Percentiles rank a stretch among this genome's conserved stretches.
phyloP scores from a whole-genome alignment of 2,329 filamentous ascomycete genomes.

The Macroventuria anomochaeta region DNA sequence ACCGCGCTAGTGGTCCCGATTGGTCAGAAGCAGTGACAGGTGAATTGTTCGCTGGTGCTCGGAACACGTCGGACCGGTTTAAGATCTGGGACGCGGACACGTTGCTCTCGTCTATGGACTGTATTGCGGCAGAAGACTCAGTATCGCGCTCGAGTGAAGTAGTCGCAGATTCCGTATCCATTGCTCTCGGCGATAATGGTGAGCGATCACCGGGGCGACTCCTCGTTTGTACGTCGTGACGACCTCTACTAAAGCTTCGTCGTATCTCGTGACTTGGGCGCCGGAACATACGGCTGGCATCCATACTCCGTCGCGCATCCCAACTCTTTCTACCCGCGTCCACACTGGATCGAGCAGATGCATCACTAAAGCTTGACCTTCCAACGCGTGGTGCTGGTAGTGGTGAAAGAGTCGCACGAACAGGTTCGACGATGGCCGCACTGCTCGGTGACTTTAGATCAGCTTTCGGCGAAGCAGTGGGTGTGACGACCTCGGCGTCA shows the following conservation, averaged over 20 bases:
- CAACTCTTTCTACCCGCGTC: constrained; percentile 50
- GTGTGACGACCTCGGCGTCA: constrained; percentile 22
- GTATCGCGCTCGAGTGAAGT: constrained; percentile 77
- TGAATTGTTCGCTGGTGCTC: constrained; percentile 70
- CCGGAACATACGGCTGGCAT: constrained; percentile 61
- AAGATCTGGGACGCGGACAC: constrained; percentile 92
- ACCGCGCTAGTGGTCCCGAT: constrained; percentile 30
- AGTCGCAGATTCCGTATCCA: constrained; percentile 75
- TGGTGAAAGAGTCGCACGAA: constrained; percentile 55
- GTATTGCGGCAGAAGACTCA: constrained; percentile 72
- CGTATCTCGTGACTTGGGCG: constrained; percentile 46
- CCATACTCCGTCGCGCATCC: constrained; percentile 46
- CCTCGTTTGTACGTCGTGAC: constrained; percentile 60
- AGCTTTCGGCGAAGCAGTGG: constrained; percentile 20
- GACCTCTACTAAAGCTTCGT: constrained; percentile 69
- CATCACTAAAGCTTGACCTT: constrained; percentile 51
- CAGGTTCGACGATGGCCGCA: constrained; percentile 46
- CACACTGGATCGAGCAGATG: constrained; percentile 51
- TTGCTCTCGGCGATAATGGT: constrained; percentile 58
- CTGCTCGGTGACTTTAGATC: constrained; percentile 24
- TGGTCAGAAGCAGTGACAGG: constrained; percentile 30
- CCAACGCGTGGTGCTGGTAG: constrained; percentile 42
- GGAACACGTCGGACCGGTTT: constrained; percentile 85
- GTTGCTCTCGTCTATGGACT: constrained; percentile 67
- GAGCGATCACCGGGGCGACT: constrained; percentile 59